Conservation (phyloP, 257 asterid genomes). For the Perilla frutescens region DNA sequence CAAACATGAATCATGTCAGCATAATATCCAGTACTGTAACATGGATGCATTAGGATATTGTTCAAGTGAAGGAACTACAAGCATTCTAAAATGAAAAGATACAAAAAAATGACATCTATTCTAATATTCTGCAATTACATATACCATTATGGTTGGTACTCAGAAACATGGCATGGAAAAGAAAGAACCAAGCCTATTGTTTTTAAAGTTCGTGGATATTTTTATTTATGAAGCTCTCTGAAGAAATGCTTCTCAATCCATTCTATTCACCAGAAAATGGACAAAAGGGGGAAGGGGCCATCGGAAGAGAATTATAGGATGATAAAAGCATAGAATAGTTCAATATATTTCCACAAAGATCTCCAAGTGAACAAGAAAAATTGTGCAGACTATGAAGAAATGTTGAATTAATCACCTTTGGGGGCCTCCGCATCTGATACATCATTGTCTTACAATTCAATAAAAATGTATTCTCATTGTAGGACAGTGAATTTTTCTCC, state of each 20-base stretch:
- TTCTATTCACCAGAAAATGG: not conserved
- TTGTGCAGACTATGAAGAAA: constrained; percentile 11
- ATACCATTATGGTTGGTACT: constrained; percentile 8
- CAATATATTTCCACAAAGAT: constrained; percentile 11
- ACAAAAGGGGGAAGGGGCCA: not conserved
- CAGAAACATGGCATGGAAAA: constrained; percentile 1
- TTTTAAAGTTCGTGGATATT: no score
- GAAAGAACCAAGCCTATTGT: not conserved
- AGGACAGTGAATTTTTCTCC: constrained; percentile 91
- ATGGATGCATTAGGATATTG: not conserved
- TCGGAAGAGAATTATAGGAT: not conserved
- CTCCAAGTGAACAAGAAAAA: constrained; percentile 8
- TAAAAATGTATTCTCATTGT: constrained; percentile 93
- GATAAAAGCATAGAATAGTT: not conserved
- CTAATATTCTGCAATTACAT: not conserved
- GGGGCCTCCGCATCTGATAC: constrained; percentile 88
- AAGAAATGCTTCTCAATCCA: not conserved
- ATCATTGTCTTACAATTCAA: constrained; percentile 97
- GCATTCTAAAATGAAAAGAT: constrained; percentile 9
- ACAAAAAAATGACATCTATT: no score
- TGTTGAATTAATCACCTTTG: constrained; percentile 65
- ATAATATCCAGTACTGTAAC: not conserved
- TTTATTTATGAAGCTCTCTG: no score
- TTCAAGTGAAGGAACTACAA: not conserved
- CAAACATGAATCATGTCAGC: not conserved